Base-by-base conservation (phyloP, 1,139 yeast genomes). In the Debaryomyces nepalensis region DNA sequence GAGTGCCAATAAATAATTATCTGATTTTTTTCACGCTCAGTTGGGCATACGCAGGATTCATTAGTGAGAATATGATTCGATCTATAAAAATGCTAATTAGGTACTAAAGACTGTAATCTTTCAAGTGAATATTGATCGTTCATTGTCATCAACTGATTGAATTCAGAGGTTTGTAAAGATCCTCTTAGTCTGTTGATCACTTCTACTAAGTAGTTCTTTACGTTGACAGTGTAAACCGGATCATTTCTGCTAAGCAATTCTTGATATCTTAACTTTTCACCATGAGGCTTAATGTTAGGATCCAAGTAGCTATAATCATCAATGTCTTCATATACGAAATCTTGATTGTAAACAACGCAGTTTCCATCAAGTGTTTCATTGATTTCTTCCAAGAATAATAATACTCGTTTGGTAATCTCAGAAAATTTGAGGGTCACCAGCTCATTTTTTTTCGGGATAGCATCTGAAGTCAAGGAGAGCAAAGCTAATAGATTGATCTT, bases 301-400 rank as follows among this genome's bases (percentile, higher is more conserved):
- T 79, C 75, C 37, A 73, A 58, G 48, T 73, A 75, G 22, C 74
- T 64, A 48, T 69, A 70, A 45, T 79, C 81, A 49, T 73, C 75
- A 21, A 73, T 67, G 43, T 73, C 78, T 39, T 79, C 84, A 46
- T 79, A 81, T 0, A 73, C 61, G 44, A 79, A 79, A 47, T 80
- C 79, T 37, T 74, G 73, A 48, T 79, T 81, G 54, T 85, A 86
- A n/a, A 73, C 77, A 39, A 74, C 80, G 52, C 88, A 81, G 40
- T 75, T 79, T 0, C 91, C 91, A 11, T 68, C 66, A 10, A 55
- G 63, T 5, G 70, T 62, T 52, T 87, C 95, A 43, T 84, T 81
- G 9, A 85, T 73, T 56, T 89, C 96, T 53, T 89, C 97, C 40
- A 87, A 59, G 47, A 86, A 72, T 42, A 76, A 76, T 8, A 85